A percentile compares a stretch with the other conserved stretches of the same genome.
Conservation (phyloP, 2,329 filamentous ascomycete genomes). For the Mycocentrospora acerina region DNA sequence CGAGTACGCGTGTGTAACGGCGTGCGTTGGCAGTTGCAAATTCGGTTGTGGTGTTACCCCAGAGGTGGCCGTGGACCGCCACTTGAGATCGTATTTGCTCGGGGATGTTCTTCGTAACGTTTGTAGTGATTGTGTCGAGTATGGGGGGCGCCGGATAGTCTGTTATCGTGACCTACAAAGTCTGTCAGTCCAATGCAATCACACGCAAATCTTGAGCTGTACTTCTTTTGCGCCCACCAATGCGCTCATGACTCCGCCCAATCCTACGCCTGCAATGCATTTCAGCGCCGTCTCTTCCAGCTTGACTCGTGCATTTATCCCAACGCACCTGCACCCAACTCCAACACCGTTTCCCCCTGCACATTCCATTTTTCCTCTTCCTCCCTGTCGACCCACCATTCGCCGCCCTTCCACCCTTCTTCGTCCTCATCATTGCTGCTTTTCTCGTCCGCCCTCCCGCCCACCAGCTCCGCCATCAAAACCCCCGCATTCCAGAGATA, state of each 20-base stretch:
- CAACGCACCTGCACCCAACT: conserved; percentile 67
- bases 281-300: conserved; percentile 21
- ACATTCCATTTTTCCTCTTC: conserved; percentile 49
- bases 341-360: conserved; percentile 56
- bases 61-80: conserved; percentile 61
- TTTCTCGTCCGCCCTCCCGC: conserved; percentile 20
- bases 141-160: conserved; percentile 68
- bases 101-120: conserved; percentile 57
- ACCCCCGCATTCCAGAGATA: conserved; percentile 70
- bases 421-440: conserved; percentile 16
- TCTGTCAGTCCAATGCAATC: neutral
- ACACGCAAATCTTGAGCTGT: conserved; percentile 1
- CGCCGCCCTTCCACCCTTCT: conserved; percentile 19
- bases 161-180: conserved; percentile 56
- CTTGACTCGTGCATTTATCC: conserved; percentile 13
- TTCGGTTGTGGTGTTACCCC: conserved; percentile 57
- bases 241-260: conserved; percentile 50
- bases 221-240: conserved; percentile 50
- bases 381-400: conserved; percentile 37
- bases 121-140: conserved; percentile 59
- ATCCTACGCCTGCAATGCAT: conserved; percentile 43
- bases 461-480: conserved; percentile 48
- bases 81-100: conserved; percentile 40
- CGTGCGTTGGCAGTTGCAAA: conserved; percentile 44
- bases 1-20: conserved; percentile 64